Evolutionary conservation across 352 stramenopile genomes (phyloP).

Genomic region (Halophytophthora batemanensis): DNA sequence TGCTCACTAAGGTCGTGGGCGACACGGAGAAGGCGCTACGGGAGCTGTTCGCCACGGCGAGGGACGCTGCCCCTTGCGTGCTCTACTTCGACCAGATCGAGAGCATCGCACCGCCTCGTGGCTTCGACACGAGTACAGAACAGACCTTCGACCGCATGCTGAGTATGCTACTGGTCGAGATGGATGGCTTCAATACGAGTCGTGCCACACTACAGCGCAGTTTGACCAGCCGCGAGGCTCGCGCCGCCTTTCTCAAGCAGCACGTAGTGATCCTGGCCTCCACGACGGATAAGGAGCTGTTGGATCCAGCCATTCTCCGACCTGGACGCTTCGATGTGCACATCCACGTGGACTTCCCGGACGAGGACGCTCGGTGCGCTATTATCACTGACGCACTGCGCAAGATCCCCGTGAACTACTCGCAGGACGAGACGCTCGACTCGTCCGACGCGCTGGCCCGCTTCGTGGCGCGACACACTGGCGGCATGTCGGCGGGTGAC

Average conservation of each 20-base stretch:
- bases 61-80: constrained; percentile 84
- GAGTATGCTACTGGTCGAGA: constrained; percentile 89
- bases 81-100: constrained; percentile 94
- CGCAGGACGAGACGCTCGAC: constrained; percentile 22
- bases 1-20: constrained; percentile 89
- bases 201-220: constrained; percentile 30
- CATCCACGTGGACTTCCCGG: constrained; percentile 59
- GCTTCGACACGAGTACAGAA: constrained; percentile 90
- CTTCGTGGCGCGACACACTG: constrained; percentile 53
- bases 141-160: constrained; percentile 91
- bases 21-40: constrained; percentile 87
- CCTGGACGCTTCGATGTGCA: constrained; percentile 84
- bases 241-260: constrained; percentile 67
- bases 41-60: constrained; percentile 85
- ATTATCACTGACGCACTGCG: constrained; percentile 51
- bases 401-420: constrained; percentile 57
- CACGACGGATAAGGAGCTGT: constrained; percentile 60
- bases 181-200: constrained; percentile 84
- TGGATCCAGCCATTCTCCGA: constrained; percentile 87
- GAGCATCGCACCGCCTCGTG: constrained; percentile 79
- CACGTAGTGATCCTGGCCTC: constrained; percentile 85
- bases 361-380: constrained; percentile 43
- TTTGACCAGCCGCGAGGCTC: constrained; percentile 34
- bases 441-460: constrained; percentile 35
- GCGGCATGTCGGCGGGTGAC: constrained; percentile 52